phyloP scores from a whole-genome alignment of 2,329 filamentous ascomycete genomes.

The Aphanoascus verrucosus region DNA sequence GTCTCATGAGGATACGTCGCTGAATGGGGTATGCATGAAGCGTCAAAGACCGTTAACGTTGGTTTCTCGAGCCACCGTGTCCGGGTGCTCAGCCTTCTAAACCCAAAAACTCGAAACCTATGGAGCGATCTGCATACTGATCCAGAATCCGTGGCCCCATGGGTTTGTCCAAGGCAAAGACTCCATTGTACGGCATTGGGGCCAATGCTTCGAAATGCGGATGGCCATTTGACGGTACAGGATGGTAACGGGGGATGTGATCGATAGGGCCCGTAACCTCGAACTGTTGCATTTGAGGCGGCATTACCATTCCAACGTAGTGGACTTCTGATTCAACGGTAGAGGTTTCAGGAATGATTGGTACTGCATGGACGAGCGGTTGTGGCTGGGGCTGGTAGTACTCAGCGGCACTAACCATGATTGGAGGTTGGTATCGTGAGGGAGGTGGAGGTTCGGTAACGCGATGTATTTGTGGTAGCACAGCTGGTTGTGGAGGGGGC shows the following conservation, averaged over 20 bases:
- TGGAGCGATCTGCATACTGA: conserved; percentile 10
- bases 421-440: conserved; percentile 5
- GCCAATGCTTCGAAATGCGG: conserved; percentile 9
- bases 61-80: neutral
- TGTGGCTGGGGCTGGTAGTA: conserved; percentile 14
- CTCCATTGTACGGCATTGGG: conserved; percentile 9
- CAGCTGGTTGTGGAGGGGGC: conserved; percentile 2
- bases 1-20: neutral
- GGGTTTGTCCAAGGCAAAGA: conserved; percentile 13
- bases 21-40: neutral
- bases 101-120: conserved; percentile 14
- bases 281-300: conserved; percentile 13
- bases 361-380: conserved; percentile 13
- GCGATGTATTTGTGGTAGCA: conserved; percentile 6
- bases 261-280: conserved; percentile 11
- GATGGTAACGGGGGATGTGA: conserved; percentile 8
- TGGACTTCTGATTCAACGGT: conserved; percentile 13
- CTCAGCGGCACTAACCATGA: conserved; percentile 7
- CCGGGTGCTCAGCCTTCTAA: conserved; percentile 1
- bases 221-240: neutral
- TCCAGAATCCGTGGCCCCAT: conserved; percentile 13
- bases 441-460: conserved; percentile 1
- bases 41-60: neutral
- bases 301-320: conserved; percentile 14
- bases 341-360: conserved; percentile 8